These are phyloP conservation scores for Microstegium vimineum DNA, from an alignment of 176 grass and related monocot genomes.

Conservation along the genomic window DNA sequence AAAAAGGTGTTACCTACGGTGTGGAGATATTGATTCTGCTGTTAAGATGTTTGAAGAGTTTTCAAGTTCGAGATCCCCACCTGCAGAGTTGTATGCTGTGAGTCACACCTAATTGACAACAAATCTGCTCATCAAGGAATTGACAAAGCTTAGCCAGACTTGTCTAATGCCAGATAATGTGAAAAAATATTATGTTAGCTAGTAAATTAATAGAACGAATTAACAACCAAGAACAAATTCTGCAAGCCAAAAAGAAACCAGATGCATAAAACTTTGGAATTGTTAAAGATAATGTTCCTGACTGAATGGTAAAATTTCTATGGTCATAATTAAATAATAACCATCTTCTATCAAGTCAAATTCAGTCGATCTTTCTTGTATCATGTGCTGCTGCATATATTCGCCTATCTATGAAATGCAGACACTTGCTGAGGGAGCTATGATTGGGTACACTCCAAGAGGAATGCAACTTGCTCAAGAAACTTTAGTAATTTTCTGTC, in stretches of 20 bases:
- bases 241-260: not conserved
- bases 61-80: conserved; percentile 52
- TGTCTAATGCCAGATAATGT: not conserved
- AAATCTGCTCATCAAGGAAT: conserved; percentile 2
- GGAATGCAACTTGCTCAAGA: conserved; percentile 99
- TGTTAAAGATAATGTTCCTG: not conserved
- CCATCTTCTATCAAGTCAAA: not conserved
- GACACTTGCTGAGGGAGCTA: conserved; percentile 88
- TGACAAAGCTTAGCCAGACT: not conserved
- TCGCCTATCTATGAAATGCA: conserved; percentile 22
- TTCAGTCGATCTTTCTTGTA: not conserved
- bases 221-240: not conserved
- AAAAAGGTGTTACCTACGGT: conserved; percentile 81
- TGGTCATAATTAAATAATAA: not conserved
- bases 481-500: conserved; percentile 55
- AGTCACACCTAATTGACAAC: conserved; percentile 35
- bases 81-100: conserved; percentile 74
- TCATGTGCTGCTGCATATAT: not conserved
- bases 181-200: not conserved
- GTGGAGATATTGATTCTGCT: conserved; percentile 86
- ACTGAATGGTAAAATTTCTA: conserved; percentile 9
- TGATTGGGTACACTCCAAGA: conserved; percentile 81
- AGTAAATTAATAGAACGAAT: not conserved
- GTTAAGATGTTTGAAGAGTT: conserved; percentile 96
- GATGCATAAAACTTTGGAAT: not conserved